phyloP scores from a whole-genome alignment of 805 yeast species.

The Metschnikowia sp. region DNA sequence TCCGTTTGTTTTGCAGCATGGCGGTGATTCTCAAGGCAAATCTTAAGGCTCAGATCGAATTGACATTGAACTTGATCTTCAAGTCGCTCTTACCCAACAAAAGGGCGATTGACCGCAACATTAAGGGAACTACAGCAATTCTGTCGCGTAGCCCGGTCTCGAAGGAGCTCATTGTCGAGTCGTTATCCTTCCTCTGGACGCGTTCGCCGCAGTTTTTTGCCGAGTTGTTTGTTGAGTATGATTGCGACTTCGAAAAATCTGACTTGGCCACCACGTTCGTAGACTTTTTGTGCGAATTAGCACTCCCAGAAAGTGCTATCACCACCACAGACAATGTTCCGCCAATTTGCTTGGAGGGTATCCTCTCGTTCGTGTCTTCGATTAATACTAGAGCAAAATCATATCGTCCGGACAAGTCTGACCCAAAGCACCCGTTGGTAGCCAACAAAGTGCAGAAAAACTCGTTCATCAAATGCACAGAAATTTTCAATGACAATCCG shows the following conservation, averaged over 20 bases:
- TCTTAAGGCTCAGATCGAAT: constrained; percentile 78
- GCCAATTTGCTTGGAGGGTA: constrained; percentile 87
- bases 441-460: constrained; percentile 56
- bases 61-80: constrained; percentile 62
- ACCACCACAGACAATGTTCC: constrained; percentile 84
- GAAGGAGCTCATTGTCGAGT: constrained; percentile 84
- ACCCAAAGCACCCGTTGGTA: constrained; percentile 30
- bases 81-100: constrained; percentile 47
- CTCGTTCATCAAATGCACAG: constrained; percentile 72
- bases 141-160: constrained; percentile 35
- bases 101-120: constrained; percentile 17
- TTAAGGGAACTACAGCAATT: constrained; percentile 13
- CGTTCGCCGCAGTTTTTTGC: constrained; percentile 77
- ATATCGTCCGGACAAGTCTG: neutral
- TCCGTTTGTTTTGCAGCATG: constrained; percentile 72
- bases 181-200: constrained; percentile 76
- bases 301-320: constrained; percentile 82
- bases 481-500: constrained; percentile 74
- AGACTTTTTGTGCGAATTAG: constrained; percentile 68
- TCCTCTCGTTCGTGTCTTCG: constrained; percentile 65
- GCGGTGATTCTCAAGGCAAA: constrained; percentile 61
- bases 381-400: constrained; percentile 49
- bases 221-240: constrained; percentile 74
- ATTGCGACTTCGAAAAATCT: constrained; percentile 83
- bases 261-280: constrained; percentile 70